Base-by-base conservation (phyloP, 2,329 filamentous ascomycete genomes). In the Malbranchea cinnamomea region DNA sequence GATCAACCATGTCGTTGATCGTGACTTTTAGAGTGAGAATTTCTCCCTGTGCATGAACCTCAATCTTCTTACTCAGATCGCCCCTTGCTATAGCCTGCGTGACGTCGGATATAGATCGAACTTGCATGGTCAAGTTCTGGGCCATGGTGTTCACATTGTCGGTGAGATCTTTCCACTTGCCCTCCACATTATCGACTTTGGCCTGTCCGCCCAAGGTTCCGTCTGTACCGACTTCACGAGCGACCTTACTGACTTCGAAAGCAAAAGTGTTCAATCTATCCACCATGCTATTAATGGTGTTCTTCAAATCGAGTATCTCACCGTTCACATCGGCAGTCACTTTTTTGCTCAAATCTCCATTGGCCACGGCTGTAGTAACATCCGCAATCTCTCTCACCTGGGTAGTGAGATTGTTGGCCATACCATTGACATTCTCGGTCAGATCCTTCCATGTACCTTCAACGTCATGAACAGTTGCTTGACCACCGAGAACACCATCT, bases 1-100 rank as follows among this genome's bases (percentile, higher is more conserved):
- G 74, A 51, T 85, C 85, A 41, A 95, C 87, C 87, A 94, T 94
- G 73, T 94, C 87, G 54, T 94, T 94, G 62, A 94, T 93, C 24
- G 87, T 95, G 49, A 91, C 83, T 52, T 94, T 94, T 30, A 95
- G 62, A 2, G 92, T 77, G 40, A 89, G 71, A 40, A 95, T 93
- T 56, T 95, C 87, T 57, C 87, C 87, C 55, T 87, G 84, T 31
- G 87, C 87, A 46, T 92, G 79, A 5, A 95, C 87, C 41, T 92
- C 80, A 46, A 95, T 93, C 60, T 89, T 89, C 54, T 85, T 80
- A 55, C 80, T 91, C 72, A 95, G 83, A 57, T 94, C 83, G 48
- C 87, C 87, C 50, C 89, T 84, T 41, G 85, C 85, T 55, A 93
- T 93, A 41, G 85, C 84, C 54, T 93, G 84, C 1, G 84, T 93